Conservation (phyloP, 164 flowering plant species). For the Warburgia ugandensis region DNA sequence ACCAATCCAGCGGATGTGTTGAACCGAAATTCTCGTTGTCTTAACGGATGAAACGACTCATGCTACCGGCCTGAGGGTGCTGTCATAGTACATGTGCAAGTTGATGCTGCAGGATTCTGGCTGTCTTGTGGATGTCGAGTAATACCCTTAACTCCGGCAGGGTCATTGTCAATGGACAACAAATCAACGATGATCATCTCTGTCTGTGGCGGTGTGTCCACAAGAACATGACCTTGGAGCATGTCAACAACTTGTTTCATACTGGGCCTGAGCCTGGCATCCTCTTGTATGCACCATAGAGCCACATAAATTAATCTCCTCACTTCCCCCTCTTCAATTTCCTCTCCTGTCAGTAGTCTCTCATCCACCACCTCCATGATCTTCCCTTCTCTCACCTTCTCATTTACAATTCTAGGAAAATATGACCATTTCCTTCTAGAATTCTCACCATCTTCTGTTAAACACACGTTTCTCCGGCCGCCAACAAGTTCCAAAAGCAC, state of each 20-base stretch:
- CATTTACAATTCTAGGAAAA: constrained; percentile 56
- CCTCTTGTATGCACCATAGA: constrained; percentile 87
- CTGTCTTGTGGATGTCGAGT: constrained; percentile 1
- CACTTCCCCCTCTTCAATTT: constrained; percentile 46
- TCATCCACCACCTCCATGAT: constrained; percentile 69
- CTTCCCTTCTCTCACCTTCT: constrained; percentile 59
- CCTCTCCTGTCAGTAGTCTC: constrained; percentile 30
- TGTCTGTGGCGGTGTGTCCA: constrained; percentile 66
- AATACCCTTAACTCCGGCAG: not conserved
- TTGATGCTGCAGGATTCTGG: constrained; percentile 11
- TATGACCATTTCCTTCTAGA: constrained; percentile 49
- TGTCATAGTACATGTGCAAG: constrained; percentile 20
- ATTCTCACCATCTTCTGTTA: constrained; percentile 19
- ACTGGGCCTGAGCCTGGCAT: constrained; percentile 53
- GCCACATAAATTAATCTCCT: constrained; percentile 49
- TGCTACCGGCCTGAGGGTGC: constrained; percentile 31
- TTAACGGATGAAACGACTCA: not conserved
- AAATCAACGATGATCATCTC: constrained; percentile 62
- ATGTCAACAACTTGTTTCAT: constrained; percentile 71
- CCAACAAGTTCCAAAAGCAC: constrained; percentile 79
- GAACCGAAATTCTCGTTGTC: no score
- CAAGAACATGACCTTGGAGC: constrained; percentile 54
- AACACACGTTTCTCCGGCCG: constrained; percentile 53
- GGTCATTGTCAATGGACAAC: constrained; percentile 28
- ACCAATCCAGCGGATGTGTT: no score